Base-by-base conservation (phyloP, 305 asterid genomes). In the Fraxinus platypoda region DNA sequence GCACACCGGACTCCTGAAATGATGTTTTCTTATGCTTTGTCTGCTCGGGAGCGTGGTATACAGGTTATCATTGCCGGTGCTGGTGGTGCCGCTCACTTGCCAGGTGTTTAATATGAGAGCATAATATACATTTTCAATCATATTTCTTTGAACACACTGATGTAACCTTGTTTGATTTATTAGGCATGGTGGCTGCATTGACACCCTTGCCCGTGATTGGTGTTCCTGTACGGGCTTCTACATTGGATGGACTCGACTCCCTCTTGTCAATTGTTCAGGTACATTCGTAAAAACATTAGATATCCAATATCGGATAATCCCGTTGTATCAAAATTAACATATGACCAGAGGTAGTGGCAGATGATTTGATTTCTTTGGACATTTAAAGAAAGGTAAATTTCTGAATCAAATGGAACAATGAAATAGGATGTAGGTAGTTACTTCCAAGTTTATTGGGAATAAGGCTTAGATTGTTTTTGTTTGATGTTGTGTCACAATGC, bases 51-150 rank as follows among this genome's bases (percentile, higher is more conserved):
- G 75, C 99, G 98, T 79, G 99, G 99, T 49, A 84, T 95, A 85
- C 97, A 95, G 87, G 94, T 95, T 37, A 95, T 95, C 74, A 92
- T 95, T 86, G 98, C 99, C 37, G 99, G 98, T 77, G 98, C 98
- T 82, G 99, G 99, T 81, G 99, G 99, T 81, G 99, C 99, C 3
- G 99, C 99, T 76, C 99, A 95, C 89, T 90, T 95, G 90, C 99
- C 99, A 87, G 98, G 97, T 93, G 26, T 62, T 80, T 23, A 43
- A 35, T 82, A 41, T 81, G 74, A 62, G n/a, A 19, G 59, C 62
- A 52, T 54, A 28, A 71, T 37, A 46, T 74, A 15, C 59, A 64
- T 43, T 62, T 74, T 57, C 17, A 12, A 21, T 66, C 25, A 35
- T 75, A 8, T 68, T 26, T 77, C 25, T 71, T 62, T 49, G 71